phyloP scores from a whole-genome alignment of 495 filamentous ascomycete genomes.

The Hypoxylon fragiforme region DNA sequence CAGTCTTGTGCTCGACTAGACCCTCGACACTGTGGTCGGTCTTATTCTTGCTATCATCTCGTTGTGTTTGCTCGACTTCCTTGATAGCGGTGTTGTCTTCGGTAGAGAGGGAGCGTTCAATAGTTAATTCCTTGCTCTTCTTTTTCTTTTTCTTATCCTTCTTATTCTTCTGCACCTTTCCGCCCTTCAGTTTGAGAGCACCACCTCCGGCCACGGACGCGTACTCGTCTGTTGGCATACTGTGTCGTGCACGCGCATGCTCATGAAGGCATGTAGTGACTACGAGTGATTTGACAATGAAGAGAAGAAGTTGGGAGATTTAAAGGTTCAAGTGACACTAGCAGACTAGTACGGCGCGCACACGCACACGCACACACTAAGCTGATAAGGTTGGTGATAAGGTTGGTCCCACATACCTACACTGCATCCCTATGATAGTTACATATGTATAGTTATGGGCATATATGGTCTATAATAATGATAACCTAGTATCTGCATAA shows the following conservation, averaged over 20 bases:
- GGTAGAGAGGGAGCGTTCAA: slow-evolving; percentile 42
- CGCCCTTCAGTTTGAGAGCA: slow-evolving; percentile 80
- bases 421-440: not conserved
- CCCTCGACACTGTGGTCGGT: slow-evolving; percentile 30
- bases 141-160: slow-evolving; percentile 67
- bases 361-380: too few species aligned
- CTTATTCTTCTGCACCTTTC: slow-evolving; percentile 63
- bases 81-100: slow-evolving; percentile 16
- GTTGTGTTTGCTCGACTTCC: slow-evolving; percentile 16
- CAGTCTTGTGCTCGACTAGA: slow-evolving; percentile 65
- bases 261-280: too few species aligned
- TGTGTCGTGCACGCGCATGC: slow-evolving; percentile 1
- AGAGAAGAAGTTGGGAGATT: not conserved
- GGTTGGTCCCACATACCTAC: not conserved
- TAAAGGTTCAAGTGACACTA: not conserved
- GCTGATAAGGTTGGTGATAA: not conserved
- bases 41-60: slow-evolving; percentile 16
- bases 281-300: too few species aligned
- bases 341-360: too few species aligned
- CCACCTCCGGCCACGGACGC: slow-evolving; percentile 62
- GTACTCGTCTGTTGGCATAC: slow-evolving; percentile 72
- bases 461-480: not conserved
- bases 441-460: not conserved
- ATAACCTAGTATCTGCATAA: too few species aligned
- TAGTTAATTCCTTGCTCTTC: slow-evolving; percentile 52